A percentile compares a stretch with the other conserved stretches of the same genome.
Conservation (phyloP, 1,284 basidiomycete genomes). For the Paramarasmius palmivorus region DNA sequence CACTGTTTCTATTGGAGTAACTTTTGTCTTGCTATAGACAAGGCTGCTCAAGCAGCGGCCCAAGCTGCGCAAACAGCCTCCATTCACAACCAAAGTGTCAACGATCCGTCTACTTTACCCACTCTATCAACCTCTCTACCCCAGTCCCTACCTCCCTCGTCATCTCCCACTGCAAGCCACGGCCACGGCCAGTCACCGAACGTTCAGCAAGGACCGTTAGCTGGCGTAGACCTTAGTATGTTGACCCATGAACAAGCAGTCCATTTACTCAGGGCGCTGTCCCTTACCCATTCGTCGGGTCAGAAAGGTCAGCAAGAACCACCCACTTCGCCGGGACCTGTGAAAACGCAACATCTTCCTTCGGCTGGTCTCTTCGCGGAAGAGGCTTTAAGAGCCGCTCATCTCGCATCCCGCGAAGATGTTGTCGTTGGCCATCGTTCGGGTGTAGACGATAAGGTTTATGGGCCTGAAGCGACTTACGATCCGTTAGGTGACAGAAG, state of each 20-base stretch:
- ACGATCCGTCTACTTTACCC: neutral
- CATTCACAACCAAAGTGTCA: slow-evolving; percentile 44
- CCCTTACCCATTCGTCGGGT: slow-evolving; percentile 35
- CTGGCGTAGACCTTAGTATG: slow-evolving; percentile 17
- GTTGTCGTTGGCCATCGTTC: slow-evolving; percentile 15
- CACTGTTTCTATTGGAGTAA: too few species aligned
- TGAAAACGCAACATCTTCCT: slow-evolving; percentile 14
- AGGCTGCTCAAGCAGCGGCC: slow-evolving; percentile 84
- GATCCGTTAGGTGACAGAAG: too few species aligned
- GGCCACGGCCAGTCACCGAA: neutral
- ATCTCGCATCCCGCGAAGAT: slow-evolving; percentile 21
- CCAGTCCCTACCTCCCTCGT: too few species aligned
- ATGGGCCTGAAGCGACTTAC: too few species aligned
- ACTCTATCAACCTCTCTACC: neutral
- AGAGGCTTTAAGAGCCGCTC: slow-evolving; percentile 29
- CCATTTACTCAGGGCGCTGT: slow-evolving; percentile 64
- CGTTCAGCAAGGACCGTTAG: neutral
- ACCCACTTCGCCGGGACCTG: neutral
- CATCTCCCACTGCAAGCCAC: neutral
- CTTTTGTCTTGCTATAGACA: too few species aligned
- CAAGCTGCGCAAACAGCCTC: slow-evolving; percentile 77
- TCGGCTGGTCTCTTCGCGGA: slow-evolving; percentile 21
- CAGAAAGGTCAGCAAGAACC: slow-evolving; percentile 1
- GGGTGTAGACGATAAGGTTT: too few species aligned
- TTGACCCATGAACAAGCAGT: slow-evolving; percentile 69